Conservation (phyloP, 2,329 filamentous ascomycete species). For the Westerdykella ornata region DNA sequence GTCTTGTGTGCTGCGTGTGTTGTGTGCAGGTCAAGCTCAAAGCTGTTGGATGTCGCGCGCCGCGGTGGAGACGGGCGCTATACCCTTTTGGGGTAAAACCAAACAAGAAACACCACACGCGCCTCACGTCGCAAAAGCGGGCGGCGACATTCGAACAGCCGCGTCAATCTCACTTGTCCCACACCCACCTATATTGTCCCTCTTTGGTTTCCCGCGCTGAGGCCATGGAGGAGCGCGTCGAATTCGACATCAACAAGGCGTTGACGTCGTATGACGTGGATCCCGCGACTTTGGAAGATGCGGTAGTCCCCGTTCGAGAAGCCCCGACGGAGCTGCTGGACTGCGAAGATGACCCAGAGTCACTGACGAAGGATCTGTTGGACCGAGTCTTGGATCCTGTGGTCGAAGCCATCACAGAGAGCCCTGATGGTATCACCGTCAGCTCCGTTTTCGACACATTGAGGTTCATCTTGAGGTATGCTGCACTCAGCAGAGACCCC, state of each 20-base stretch:
- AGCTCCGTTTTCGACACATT: slow-evolving; percentile 80
- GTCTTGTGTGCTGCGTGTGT: neutral
- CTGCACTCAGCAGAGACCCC: slow-evolving; percentile 40
- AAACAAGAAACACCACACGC: slow-evolving; percentile 8
- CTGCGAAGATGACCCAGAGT: slow-evolving; percentile 86
- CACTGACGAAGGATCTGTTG: slow-evolving; percentile 68
- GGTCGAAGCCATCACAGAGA: slow-evolving; percentile 85
- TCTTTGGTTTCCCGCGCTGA: slow-evolving; percentile 9
- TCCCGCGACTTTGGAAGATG: slow-evolving; percentile 61
- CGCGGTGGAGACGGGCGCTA: slow-evolving; percentile 5
- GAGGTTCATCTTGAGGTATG: slow-evolving; percentile 95
- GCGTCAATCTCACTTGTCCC: slow-evolving; percentile 13
- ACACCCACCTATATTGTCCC: slow-evolving; percentile 9
- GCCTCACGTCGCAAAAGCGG: neutral
- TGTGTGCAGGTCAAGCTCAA: neutral
- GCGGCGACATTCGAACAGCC: slow-evolving; percentile 1
- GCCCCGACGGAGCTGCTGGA: slow-evolving; percentile 77
- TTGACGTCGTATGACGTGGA: slow-evolving; percentile 97
- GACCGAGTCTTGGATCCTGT: slow-evolving; percentile 86
- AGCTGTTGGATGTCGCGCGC: neutral
- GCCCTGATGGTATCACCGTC: slow-evolving; percentile 77
- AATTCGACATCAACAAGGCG: slow-evolving; percentile 94
- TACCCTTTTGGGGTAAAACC: slow-evolving; percentile 15
- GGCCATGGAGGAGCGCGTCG: slow-evolving; percentile 58
- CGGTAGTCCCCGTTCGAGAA: slow-evolving; percentile 42